These are phyloP conservation scores for Pseudogymnoascus sp. DNA, from an alignment of 2,329 filamentous ascomycete genomes.

Conservation along the genomic window DNA sequence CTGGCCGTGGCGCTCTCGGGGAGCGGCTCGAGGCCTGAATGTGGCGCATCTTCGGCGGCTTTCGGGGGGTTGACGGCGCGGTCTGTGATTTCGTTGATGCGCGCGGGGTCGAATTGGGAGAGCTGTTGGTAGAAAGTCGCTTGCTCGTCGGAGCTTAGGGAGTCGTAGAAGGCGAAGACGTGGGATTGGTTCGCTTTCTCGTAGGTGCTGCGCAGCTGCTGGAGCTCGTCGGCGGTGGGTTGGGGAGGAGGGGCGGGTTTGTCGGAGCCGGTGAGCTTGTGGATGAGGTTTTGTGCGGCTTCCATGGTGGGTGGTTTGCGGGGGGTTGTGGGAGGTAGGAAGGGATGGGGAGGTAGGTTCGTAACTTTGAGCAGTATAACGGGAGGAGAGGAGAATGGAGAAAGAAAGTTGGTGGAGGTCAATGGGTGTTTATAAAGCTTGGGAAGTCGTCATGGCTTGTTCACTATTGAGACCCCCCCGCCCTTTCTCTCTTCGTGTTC, in stretches of 20 bases:
- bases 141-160: constrained; percentile 65
- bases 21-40: constrained; percentile 64
- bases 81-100: constrained; percentile 82
- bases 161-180: constrained; percentile 81
- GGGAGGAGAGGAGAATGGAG: not conserved
- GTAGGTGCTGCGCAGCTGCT: constrained; percentile 61
- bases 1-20: constrained; percentile 81
- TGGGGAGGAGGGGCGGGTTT: constrained; percentile 23
- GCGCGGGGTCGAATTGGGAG: constrained; percentile 67
- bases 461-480: not conserved
- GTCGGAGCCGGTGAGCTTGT: constrained; percentile 34
- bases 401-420: constrained; percentile 5
- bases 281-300: constrained; percentile 37
- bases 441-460: not conserved
- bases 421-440: constrained; percentile 1
- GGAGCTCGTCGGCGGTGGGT: constrained; percentile 33
- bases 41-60: constrained; percentile 31
- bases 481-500: not conserved
- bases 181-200: constrained; percentile 67
- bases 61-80: constrained; percentile 72
- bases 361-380: not conserved
- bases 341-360: not conserved
- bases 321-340: not conserved
- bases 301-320: constrained; percentile 20
- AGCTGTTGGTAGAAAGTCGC: constrained; percentile 74